Base-by-base conservation (phyloP, 805 yeast species). In the Candida ovalis region DNA sequence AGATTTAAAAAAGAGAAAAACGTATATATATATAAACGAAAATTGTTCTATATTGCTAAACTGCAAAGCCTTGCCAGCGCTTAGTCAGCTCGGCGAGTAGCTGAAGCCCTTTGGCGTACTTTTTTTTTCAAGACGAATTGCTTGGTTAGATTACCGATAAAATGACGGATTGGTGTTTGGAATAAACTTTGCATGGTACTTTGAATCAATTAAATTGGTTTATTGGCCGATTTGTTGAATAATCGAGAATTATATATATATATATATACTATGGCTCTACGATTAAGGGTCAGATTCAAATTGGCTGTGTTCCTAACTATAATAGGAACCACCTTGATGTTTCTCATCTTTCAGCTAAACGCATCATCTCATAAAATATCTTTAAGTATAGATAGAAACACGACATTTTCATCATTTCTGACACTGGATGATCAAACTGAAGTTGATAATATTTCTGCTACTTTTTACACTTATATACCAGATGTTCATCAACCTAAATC, bases 391-490 rank as follows among this genome's bases (percentile, higher is more conserved):
- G 15, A 30, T 15, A 12, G 35, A 12, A 30, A 30, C 35, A 30
- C 35, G 15, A 30, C 35, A 10, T 21, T 21, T 12, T 19, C 27
- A 13, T 7, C 27, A 37, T 37, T 37, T 19, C 18, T 15, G 4
- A 19, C 32, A 30, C 43, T n/a, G 18, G 35, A 24, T 42, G 19
- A 46, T 23, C 28, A 30, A 12, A 46, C 22, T 7, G 50, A 47
- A 3, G 51, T 46, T 27, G 64, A 12, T 5, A 6, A 15, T 10
- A 6, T 17, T 12, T 30, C 35, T 8, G 35, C 62, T 2, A 49
- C 62, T 3, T 57, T 60, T 22, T 61, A 60, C 43, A 59, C 62
- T 15, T 55, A 53, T 38, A 45, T 61, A 10, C 58, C 64, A 1
- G 53, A 59, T 42, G 24, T 52, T 3, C 27, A 45, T 1, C 39